Evolutionary conservation across 805 yeast species (phyloP), one percentile per base, ranked within the genome.

Genomic region (Candida tibetensis): DNA sequence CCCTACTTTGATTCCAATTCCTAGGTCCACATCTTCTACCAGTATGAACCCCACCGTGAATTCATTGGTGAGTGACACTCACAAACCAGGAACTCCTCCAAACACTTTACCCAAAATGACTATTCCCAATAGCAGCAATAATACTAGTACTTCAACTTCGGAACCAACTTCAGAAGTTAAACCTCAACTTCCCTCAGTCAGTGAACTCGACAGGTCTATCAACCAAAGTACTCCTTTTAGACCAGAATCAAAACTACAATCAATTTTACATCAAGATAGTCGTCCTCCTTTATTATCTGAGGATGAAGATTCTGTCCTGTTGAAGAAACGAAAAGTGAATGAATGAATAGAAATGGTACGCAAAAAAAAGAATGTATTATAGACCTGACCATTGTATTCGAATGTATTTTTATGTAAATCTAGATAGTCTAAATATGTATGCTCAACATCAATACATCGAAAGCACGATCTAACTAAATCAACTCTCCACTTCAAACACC

Each of bases 181-280:
- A 28, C 48, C 55, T 25, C 57, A 50, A 30, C 50, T 66, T 16
- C 71, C 71, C 3, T 58, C 65, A 6, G 68, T 66, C 26, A 56
- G 59, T 25, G 71, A 66, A 42, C 50, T 66, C 28, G 65, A 62
- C 39, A 60, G 58, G 35, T 53, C 62, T 18, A 52, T 64, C 26
- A 52, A 58, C 25, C 25, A 15, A 40, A 29, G 28, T 45, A 43
- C 15, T 29, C 51, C 18, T 31, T 21, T 21, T 10, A 21, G 10
- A 10, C 25, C 25, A 10, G 25, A 21, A 7, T 18, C 15, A 5
- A 14, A 10, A 21, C 19, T 19, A 28, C 17, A n/a, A 29, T 22
- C 25, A 7, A 21, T 21, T 21, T 10, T 21, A 7, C 25, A 21
- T 10, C 25, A 21, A 10, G 25, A 21, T 10, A 7, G 9, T 7